phyloP scores from a whole-genome alignment of 2,329 filamentous ascomycete genomes.

The Clonostachys rosea region DNA sequence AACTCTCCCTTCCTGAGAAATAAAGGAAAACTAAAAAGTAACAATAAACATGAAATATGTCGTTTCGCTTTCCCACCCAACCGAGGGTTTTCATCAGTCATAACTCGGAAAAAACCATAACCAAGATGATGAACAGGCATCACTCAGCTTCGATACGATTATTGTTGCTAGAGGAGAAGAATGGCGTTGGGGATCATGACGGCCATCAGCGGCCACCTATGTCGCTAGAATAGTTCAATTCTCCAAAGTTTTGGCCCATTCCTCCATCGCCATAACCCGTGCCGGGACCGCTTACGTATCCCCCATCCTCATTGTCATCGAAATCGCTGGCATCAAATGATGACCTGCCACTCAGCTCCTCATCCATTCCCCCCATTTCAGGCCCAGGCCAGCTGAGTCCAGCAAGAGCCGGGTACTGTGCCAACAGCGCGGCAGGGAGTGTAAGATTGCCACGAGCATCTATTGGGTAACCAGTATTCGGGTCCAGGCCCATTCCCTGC shows the following conservation, averaged over 20 bases:
- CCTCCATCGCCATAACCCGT: conserved; percentile 54
- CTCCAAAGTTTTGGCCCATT: conserved; percentile 49
- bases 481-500: conserved; percentile 47
- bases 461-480: conserved; percentile 53
- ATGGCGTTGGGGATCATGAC: not conserved
- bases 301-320: conserved; percentile 67
- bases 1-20: not conserved
- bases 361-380: conserved; percentile 68
- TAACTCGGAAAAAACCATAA: not conserved
- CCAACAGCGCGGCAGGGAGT: conserved; percentile 82
- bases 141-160: not conserved
- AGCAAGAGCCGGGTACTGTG: conserved; percentile 91
- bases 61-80: not conserved
- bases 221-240: conserved; percentile 48
- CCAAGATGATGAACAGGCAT: not conserved
- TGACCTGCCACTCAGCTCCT: conserved; percentile 72
- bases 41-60: not conserved
- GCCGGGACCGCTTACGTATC: conserved; percentile 60
- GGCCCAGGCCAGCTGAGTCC: conserved; percentile 73
- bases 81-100: not conserved
- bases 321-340: conserved; percentile 81
- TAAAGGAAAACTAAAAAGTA: not conserved
- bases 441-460: conserved; percentile 55
- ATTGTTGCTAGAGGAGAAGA: not conserved
- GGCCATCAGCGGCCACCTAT: conserved; percentile 35